A percentile compares a stretch with the other conserved stretches of the same genome.
phyloP scores from a whole-genome alignment of 208 protist genomes.

The Trypanosoma platydactyli region DNA sequence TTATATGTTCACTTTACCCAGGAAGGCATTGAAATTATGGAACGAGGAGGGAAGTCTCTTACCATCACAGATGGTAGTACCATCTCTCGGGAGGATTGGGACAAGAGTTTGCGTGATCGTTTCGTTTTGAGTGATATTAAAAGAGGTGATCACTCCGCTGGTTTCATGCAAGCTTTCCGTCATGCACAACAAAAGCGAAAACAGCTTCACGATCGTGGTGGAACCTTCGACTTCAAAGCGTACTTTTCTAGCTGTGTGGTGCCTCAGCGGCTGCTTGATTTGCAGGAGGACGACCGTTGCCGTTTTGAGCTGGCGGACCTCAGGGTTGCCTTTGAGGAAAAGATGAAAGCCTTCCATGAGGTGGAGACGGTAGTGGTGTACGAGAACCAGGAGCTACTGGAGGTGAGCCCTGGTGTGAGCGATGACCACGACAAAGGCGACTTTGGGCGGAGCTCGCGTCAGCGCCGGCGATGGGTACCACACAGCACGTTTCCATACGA shows the following conservation, averaged over 20 bases:
- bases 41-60: neutral
- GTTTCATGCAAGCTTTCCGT: constrained; percentile 40
- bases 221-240: constrained; percentile 42
- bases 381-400: constrained; percentile 51
- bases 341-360: constrained; percentile 33
- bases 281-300: constrained; percentile 67
- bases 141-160: constrained; percentile 39
- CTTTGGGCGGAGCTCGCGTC: too few relatives aligned
- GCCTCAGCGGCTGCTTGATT: constrained; percentile 51
- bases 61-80: neutral
- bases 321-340: constrained; percentile 36
- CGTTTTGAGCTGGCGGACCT: constrained; percentile 64
- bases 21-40: constrained; percentile 24
- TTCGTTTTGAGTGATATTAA: constrained; percentile 26
- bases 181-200: constrained; percentile 12
- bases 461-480: constrained; percentile 35
- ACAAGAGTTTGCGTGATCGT: constrained; percentile 7
- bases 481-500: constrained; percentile 68
- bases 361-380: constrained; percentile 39
- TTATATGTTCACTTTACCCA: constrained; percentile 42
- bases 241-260: constrained; percentile 47
- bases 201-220: constrained; percentile 11
- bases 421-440: too few relatives aligned
- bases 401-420: too few relatives aligned
- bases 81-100: neutral